phyloP scores from a whole-genome alignment of 176 grass and related monocot species.

The Triticum urartu region DNA sequence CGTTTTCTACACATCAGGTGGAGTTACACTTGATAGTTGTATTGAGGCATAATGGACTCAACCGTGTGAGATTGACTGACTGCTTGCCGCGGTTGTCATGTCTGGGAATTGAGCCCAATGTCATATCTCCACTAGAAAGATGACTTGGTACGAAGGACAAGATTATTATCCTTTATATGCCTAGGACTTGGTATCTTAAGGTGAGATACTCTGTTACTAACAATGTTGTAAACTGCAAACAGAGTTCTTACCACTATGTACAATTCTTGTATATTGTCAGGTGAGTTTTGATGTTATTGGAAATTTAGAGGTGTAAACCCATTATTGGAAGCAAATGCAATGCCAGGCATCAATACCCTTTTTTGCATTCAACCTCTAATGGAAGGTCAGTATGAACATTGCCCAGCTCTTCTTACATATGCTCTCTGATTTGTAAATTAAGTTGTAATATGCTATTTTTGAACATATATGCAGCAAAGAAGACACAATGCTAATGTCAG shows the following conservation, averaged over 20 bases:
- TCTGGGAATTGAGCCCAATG: neutral
- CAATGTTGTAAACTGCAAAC: conserved; percentile 6
- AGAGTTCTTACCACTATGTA: neutral
- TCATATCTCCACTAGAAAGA: conserved; percentile 7
- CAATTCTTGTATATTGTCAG: conserved; percentile 20
- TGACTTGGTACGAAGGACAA: neutral
- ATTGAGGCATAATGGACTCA: conserved; percentile 17
- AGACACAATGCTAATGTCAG: neutral
- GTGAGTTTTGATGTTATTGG: conserved; percentile 5
- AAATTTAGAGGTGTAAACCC: neutral
- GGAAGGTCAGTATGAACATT: conserved; percentile 26
- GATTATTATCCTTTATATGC: conserved; percentile 19
- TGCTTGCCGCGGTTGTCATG: neutral
- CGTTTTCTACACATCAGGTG: neutral
- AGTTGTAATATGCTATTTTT: conserved; percentile 19
- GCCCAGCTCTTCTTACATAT: neutral
- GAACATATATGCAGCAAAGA: conserved; percentile 16
- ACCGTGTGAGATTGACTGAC: neutral
- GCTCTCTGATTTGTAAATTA: conserved; percentile 27
- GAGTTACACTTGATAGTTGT: neutral
- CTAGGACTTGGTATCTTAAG: conserved; percentile 8
- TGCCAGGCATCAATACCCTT: neutral
- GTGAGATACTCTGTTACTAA: neutral
- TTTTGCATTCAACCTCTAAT: conserved; percentile 25
- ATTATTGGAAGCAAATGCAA: neutral